Conservation (phyloP, 805 yeast species). For the Suhomyces canberraensis region DNA sequence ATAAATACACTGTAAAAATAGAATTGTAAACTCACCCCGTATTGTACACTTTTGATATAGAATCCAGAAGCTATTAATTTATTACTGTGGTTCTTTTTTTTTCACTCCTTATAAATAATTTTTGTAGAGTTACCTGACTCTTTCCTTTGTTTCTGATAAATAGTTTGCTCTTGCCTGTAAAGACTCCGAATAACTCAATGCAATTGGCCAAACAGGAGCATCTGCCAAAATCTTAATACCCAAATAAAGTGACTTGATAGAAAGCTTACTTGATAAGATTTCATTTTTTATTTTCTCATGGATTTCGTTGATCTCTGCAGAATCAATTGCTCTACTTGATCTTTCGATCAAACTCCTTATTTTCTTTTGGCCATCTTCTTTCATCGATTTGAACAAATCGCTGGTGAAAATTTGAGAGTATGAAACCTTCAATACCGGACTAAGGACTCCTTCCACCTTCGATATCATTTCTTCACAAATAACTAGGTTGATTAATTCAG, state of each 20-base stretch:
- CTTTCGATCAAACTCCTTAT: slow-evolving; percentile 8
- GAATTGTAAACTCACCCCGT: too few species aligned
- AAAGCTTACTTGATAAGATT: slow-evolving; percentile 45
- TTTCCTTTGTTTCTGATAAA: not conserved
- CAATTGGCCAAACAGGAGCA: slow-evolving; percentile 86
- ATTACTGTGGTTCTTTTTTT: not conserved
- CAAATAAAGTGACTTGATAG: slow-evolving; percentile 57
- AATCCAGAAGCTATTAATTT: too few species aligned
- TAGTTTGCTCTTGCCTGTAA: slow-evolving; percentile 51
- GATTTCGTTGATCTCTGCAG: slow-evolving; percentile 18
- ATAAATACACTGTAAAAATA: too few species aligned
- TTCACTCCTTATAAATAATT: not conserved
- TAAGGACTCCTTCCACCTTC: slow-evolving; percentile 56
- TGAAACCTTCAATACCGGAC: slow-evolving; percentile 49
- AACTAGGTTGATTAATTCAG: slow-evolving; percentile 45
- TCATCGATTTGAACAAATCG: slow-evolving; percentile 48
- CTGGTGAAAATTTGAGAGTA: slow-evolving; percentile 58
- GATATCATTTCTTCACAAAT: slow-evolving; percentile 57
- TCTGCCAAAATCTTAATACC: slow-evolving; percentile 78
- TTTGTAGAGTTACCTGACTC: not conserved
- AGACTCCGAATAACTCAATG: slow-evolving; percentile 76
- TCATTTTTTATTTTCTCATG: slow-evolving; percentile 45
- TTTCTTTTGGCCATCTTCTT: slow-evolving; percentile 8
- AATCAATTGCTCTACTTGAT: slow-evolving; percentile 27
- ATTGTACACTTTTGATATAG: too few species aligned